phyloP scores from a whole-genome alignment of 192 early-diverging fungal species.

The Jimgerdemannia lactiflua region DNA sequence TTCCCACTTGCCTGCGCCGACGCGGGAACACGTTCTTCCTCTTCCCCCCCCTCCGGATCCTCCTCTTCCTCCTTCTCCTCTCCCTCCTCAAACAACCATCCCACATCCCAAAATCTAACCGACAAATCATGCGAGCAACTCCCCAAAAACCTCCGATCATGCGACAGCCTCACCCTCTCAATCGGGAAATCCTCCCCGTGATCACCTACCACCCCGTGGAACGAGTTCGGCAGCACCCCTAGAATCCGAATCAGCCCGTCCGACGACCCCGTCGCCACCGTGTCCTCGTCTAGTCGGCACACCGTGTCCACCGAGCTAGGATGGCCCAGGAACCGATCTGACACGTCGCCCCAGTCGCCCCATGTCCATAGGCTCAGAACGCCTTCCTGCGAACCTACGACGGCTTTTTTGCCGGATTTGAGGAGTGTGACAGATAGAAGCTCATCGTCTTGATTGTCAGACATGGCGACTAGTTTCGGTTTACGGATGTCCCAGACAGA shows the following conservation, averaged over 20 bases:
- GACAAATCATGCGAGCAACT: slow-evolving; percentile 85
- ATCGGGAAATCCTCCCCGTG: slow-evolving; percentile 85
- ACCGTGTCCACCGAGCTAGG: slow-evolving; percentile 89
- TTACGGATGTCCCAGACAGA: slow-evolving; percentile 92
- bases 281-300: slow-evolving; percentile 77
- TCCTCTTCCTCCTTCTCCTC: slow-evolving; percentile 44
- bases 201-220: slow-evolving; percentile 87
- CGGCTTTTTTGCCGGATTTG: slow-evolving; percentile 75
- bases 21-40: slow-evolving; percentile 16
- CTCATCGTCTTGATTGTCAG: slow-evolving; percentile 95
- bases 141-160: slow-evolving; percentile 73
- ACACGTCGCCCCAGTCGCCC: slow-evolving; percentile 90
- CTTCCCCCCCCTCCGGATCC: slow-evolving; percentile 40
- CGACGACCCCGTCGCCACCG: slow-evolving; percentile 85
- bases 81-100: slow-evolving; percentile 53
- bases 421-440: slow-evolving; percentile 79
- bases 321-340: slow-evolving; percentile 94
- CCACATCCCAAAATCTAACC: slow-evolving; percentile 88
- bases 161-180: slow-evolving; percentile 71
- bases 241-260: slow-evolving; percentile 90
- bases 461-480: slow-evolving; percentile 77
- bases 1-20: background rate
- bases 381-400: slow-evolving; percentile 91
- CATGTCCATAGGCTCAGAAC: slow-evolving; percentile 85
- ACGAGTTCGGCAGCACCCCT: slow-evolving; percentile 87